Evolutionary conservation across 495 filamentous ascomycete genomes (phyloP).

Genomic region (Physcia stellaris): DNA sequence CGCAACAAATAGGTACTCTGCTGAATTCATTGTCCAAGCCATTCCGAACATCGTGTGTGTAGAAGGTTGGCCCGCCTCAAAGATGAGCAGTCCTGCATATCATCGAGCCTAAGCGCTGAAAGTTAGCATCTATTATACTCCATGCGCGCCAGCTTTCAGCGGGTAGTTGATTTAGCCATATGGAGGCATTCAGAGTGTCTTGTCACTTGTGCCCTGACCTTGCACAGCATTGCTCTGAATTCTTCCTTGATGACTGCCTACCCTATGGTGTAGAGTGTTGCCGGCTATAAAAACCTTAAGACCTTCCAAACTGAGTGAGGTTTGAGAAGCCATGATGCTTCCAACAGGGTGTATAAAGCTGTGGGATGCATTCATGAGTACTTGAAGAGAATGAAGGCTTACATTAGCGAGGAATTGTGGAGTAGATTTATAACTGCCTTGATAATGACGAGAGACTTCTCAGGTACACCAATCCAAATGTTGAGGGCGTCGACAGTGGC

Average conservation of each 20-base stretch:
- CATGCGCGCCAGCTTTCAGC: no score
- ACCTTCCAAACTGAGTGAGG: no score
- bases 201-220: no score
- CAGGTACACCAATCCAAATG: not conserved
- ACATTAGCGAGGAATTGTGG: not conserved
- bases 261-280: no score
- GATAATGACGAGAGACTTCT: not conserved
- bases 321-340: no score
- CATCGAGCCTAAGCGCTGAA: slow-evolving; percentile 18
- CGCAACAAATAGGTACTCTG: slow-evolving; percentile 32
- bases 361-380: no score
- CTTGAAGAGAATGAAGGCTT: not conserved
- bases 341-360: no score
- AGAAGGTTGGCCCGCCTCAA: slow-evolving; percentile 24
- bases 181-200: no score
- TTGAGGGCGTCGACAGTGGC: slow-evolving; percentile 1
- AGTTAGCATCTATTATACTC: not conserved
- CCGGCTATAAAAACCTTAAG: no score
- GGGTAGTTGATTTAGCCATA: no score
- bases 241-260: no score
- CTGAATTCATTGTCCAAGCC: slow-evolving; percentile 36
- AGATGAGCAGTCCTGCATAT: slow-evolving; percentile 26
- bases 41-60: slow-evolving; percentile 23
- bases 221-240: no score
- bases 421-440: not conserved